Evolutionary conservation across 768 basidiomycete genomes (phyloP).

Genomic region (Pleurotus tuoliensis): DNA sequence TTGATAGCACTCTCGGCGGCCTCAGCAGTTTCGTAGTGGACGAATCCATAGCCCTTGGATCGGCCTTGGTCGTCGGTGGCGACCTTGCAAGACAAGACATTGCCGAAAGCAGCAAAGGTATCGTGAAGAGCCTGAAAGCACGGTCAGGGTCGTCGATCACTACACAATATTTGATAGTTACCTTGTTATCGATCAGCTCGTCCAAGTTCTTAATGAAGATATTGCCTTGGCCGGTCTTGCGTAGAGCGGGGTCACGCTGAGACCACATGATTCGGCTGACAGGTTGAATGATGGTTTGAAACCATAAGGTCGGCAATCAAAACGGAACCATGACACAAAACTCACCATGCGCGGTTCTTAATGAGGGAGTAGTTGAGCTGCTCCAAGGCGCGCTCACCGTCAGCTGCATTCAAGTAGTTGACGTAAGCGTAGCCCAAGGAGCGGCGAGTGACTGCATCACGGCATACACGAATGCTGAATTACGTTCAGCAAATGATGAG

Average conservation of each 20-base stretch:
- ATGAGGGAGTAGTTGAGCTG: slow-evolving; percentile 99
- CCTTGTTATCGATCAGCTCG: slow-evolving; percentile 97
- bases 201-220: slow-evolving; percentile 99
- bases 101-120: slow-evolving; percentile 98
- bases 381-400: slow-evolving; percentile 98
- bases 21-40: slow-evolving; percentile 98
- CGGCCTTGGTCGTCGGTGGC: slow-evolving; percentile 94
- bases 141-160: not conserved
- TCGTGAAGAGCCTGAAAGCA: slow-evolving; percentile 86
- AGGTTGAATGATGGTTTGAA: slow-evolving; percentile 3
- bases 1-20: slow-evolving; percentile 96
- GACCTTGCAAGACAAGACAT: slow-evolving; percentile 98
- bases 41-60: slow-evolving; percentile 97
- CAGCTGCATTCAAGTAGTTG: slow-evolving; percentile 93
- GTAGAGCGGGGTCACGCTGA: slow-evolving; percentile 97
- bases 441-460: slow-evolving; percentile 98
- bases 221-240: slow-evolving; percentile 99
- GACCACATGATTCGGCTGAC: slow-evolving; percentile 99
- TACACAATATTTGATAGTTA: slow-evolving; percentile 18
- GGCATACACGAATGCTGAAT: slow-evolving; percentile 94
- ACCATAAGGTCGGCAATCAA: slow-evolving; percentile 11
- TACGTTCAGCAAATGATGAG: slow-evolving; percentile 10
- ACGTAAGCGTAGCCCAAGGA: slow-evolving; percentile 99
- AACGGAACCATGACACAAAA: slow-evolving; percentile 12
- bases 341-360: slow-evolving; percentile 93